Conservation (phyloP, 1,284 basidiomycete genomes). For the Sphagnurus paluster region DNA sequence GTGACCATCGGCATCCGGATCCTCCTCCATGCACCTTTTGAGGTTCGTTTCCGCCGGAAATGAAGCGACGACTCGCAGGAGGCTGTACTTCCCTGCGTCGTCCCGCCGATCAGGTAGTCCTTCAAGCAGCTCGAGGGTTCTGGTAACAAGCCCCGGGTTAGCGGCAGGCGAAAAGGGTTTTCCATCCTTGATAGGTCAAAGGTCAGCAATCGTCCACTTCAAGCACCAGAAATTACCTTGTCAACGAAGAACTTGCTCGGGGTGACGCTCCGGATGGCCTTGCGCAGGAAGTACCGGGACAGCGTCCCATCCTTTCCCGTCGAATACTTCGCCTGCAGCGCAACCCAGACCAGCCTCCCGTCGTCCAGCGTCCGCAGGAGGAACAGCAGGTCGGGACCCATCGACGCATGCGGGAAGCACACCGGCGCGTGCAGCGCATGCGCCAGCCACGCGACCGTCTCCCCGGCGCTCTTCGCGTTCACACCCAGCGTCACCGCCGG, state of each 20-base stretch:
- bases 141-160: constrained; percentile 28
- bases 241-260: constrained; percentile 36
- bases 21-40: constrained; percentile 34
- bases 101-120: constrained; percentile 29
- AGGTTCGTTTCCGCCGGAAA: constrained; percentile 38
- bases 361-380: constrained; percentile 33
- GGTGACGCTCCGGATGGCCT: constrained; percentile 38
- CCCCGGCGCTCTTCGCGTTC: constrained; percentile 32
- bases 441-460: constrained; percentile 31
- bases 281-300: constrained; percentile 29
- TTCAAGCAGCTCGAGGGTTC: constrained; percentile 24
- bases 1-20: constrained; percentile 34
- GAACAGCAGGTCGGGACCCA: constrained; percentile 42
- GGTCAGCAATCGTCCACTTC: too few relatives aligned
- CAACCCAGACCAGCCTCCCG: constrained; percentile 36
- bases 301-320: constrained; percentile 29
- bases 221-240: constrained; percentile 35
- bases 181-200: too few relatives aligned
- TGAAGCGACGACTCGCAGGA: constrained; percentile 37
- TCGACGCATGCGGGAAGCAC: constrained; percentile 36
- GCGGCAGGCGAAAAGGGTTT: constrained; percentile 30
- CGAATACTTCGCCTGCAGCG: constrained; percentile 38
- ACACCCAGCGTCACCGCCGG: constrained; percentile 36
- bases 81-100: constrained; percentile 35
- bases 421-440: constrained; percentile 27